Base-by-base conservation (phyloP, 2,329 filamentous ascomycete genomes). In the Pezicula rhizophila region DNA sequence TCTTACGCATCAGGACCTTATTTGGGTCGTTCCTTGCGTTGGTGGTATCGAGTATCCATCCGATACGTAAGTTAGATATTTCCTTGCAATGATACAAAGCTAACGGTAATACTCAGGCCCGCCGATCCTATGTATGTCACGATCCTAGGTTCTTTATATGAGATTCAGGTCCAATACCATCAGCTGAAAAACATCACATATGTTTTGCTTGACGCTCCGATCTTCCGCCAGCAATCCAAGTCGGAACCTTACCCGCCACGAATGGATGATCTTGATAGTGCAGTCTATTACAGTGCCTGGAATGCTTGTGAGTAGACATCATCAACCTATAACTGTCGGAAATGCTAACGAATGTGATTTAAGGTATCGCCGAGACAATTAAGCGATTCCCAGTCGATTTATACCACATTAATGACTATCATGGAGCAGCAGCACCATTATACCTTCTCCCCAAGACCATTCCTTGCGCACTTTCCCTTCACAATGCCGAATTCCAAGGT, bases 401-500 rank as follows among this genome's bases (percentile, higher is more conserved):
- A 12, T 83, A 83, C 62, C 79, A 83, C 59, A 78, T 82, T 62
- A 83, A 83, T 64, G 79, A 81, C 58, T 83, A 82, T 59, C 79
- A 83, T 53, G 79, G 79, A 37, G 76, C 78, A 3, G 64, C 80
- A 14, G 82, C 82, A 26, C 80, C 81, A 1, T 69, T 85, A 1
- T 83, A 85, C 59, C 70, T 84, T n/a, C 71, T 85, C 2, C 81
- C 82, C 1, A 67, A 78, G 54, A 79, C 77, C 0, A 72, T 84
- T 39, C 80, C 80, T 2, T 73, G 75, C 53, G 81, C 77, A 54
- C 66, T 85, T 7, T 84, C 80, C 0, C 74, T 85, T 10, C 81
- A 85, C 63, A 85, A 85, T 55, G 81, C 81, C 45, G 81, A 85
- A 55, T 85, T 85, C 57, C 81, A 85, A 59, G 81, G 81, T 41